These are phyloP conservation scores for Aspergillus neotritici DNA, from an alignment of 2,329 filamentous ascomycete species.

Conservation along the genomic window DNA sequence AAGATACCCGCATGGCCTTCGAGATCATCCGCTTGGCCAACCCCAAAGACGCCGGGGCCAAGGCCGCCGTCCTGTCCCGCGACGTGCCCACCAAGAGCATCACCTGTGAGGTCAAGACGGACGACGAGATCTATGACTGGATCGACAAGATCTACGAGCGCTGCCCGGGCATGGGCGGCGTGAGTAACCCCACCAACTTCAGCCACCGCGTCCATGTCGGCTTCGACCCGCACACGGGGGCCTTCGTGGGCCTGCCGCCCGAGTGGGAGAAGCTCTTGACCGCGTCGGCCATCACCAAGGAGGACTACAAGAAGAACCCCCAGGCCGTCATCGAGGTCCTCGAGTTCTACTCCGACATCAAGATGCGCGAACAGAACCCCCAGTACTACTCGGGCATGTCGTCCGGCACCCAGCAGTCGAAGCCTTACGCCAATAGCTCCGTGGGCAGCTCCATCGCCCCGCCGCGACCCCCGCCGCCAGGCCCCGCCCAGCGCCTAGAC, in stretches of 20 bases:
- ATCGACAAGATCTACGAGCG: conserved; percentile 97
- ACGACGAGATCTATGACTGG: conserved; percentile 98
- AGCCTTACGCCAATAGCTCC: conserved; percentile 47
- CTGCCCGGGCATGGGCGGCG: conserved; percentile 94
- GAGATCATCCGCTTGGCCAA: conserved; percentile 73
- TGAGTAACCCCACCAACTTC: conserved; percentile 98
- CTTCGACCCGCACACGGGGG: conserved; percentile 90
- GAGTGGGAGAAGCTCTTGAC: conserved; percentile 98
- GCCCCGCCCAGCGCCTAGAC: conserved; percentile 40
- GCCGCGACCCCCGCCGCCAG: conserved; percentile 60
- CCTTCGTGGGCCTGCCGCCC: conserved; percentile 86
- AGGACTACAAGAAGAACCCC: conserved; percentile 96
- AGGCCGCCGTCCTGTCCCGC: conserved; percentile 67
- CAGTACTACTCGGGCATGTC: conserved; percentile 55
- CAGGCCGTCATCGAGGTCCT: conserved; percentile 66
- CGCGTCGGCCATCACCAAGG: conserved; percentile 93
- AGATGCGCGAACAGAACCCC: conserved; percentile 59
- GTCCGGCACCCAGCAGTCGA: conserved; percentile 53
- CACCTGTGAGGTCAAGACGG: conserved; percentile 87
- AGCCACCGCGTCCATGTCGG: conserved; percentile 95
- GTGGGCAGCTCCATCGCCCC: conserved; percentile 58
- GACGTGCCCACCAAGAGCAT: conserved; percentile 77
- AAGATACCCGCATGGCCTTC: conserved; percentile 85
- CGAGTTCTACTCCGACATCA: conserved; percentile 64
- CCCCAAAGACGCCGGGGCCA: conserved; percentile 56